A percentile compares a stretch with the other conserved stretches of the same genome.
These are phyloP conservation scores for Tricholoma saponaceum DNA, from an alignment of 768 basidiomycete species.

Conservation along the genomic window DNA sequence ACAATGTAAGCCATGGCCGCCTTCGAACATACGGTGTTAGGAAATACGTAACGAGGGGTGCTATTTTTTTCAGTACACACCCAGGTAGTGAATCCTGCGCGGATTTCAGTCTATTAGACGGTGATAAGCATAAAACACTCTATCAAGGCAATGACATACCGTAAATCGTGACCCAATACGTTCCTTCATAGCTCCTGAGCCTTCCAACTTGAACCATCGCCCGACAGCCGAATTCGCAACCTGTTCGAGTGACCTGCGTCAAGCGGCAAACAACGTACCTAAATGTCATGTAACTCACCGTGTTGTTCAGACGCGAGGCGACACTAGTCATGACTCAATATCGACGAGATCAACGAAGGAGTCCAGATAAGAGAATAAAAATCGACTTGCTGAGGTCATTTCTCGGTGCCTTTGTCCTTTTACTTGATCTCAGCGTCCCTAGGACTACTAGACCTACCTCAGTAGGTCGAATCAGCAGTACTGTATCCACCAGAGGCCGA, in stretches of 20 bases:
- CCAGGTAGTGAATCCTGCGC: slow-evolving; percentile 81
- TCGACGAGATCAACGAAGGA: neutral
- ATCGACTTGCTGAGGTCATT: neutral
- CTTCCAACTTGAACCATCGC: slow-evolving; percentile 71
- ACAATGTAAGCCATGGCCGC: slow-evolving; percentile 87
- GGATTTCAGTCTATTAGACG: slow-evolving; percentile 71
- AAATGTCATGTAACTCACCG: slow-evolving; percentile 18
- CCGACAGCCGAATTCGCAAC: slow-evolving; percentile 48
- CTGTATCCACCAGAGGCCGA: neutral
- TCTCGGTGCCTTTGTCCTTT: neutral
- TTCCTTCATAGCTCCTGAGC: slow-evolving; percentile 60
- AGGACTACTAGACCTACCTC: neutral
- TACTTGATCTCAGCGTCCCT: neutral
- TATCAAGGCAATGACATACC: slow-evolving; percentile 22
- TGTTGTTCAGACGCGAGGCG: slow-evolving; percentile 21
- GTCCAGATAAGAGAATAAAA: neutral
- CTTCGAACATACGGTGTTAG: slow-evolving; percentile 23
- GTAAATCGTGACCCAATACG: slow-evolving; percentile 62
- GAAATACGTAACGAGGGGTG: neutral
- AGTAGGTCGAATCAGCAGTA: neutral
- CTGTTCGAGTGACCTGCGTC: slow-evolving; percentile 18
- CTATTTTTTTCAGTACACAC: slow-evolving; percentile 37
- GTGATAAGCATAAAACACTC: neutral
- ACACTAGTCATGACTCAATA: neutral
- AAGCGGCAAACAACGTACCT: neutral